phyloP scores from a whole-genome alignment of 1,139 yeast species.

The Saccharomyces hybrid region DNA sequence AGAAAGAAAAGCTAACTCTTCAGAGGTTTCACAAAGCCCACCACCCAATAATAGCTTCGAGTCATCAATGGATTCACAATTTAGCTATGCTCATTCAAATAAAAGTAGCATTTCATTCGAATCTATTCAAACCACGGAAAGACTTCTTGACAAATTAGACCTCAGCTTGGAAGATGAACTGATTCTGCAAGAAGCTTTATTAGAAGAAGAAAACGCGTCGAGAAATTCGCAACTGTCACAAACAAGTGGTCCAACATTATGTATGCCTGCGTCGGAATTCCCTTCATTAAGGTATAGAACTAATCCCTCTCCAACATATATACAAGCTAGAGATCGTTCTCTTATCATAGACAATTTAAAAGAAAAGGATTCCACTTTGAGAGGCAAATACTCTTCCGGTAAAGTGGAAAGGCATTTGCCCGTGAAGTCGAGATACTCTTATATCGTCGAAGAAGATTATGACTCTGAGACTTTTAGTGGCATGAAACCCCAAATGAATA shows the following conservation, averaged over 20 bases:
- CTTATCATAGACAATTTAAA: slow-evolving; percentile 8
- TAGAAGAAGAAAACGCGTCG: slow-evolving; percentile 15
- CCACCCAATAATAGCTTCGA: background rate
- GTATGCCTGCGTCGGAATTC: slow-evolving; percentile 30
- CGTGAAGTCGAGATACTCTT: slow-evolving; percentile 26
- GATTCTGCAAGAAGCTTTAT: slow-evolving; percentile 21
- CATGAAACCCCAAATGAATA: background rate
- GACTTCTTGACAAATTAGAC: slow-evolving; percentile 30
- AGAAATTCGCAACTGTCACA: slow-evolving; percentile 1
- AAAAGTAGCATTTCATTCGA: slow-evolving; percentile 25
- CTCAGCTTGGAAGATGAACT: slow-evolving; percentile 29
- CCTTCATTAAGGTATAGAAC: slow-evolving; percentile 23
- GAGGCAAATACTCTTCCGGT: slow-evolving; percentile 16
- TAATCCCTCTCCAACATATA: background rate
- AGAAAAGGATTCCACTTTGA: slow-evolving; percentile 11
- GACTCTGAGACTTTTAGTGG: slow-evolving; percentile 9
- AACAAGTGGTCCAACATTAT: slow-evolving; percentile 14
- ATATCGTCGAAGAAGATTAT: slow-evolving; percentile 28
- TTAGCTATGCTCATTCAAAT: slow-evolving; percentile 3
- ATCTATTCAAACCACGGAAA: slow-evolving; percentile 25
- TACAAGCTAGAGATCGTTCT: background rate
- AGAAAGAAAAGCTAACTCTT: background rate
- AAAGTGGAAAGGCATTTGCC: slow-evolving; percentile 27
- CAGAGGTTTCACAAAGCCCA: background rate
- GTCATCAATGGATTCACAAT: background rate